A percentile compares a stretch with the other conserved stretches of the same genome.
Conservation (phyloP, 2,329 filamentous ascomycete species). For the Magnaporthales sp. region DNA sequence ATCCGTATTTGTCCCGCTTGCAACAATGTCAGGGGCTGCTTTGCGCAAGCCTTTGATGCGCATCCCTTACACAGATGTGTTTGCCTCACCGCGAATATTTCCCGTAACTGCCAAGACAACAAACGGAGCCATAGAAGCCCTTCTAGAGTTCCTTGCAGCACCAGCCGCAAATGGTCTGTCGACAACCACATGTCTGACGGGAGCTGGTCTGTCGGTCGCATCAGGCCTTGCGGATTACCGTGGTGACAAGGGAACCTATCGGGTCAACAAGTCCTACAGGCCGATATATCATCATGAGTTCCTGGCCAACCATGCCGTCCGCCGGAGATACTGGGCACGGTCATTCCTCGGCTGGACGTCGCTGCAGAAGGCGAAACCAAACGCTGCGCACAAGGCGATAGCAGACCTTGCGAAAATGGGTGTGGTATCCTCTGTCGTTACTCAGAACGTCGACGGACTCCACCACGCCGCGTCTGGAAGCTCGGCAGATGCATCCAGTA, state of each 20-base stretch:
- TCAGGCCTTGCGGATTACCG: conserved; percentile 91
- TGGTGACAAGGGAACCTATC: conserved; percentile 83
- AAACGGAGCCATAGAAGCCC: conserved; percentile 65
- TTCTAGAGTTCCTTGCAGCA: conserved; percentile 66
- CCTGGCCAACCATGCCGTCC: conserved; percentile 65
- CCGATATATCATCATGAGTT: conserved; percentile 96
- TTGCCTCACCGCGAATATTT: conserved; percentile 66
- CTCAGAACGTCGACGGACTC: conserved; percentile 96
- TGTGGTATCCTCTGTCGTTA: conserved; percentile 68
- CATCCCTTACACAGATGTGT: conserved; percentile 81
- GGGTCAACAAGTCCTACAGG: conserved; percentile 79
- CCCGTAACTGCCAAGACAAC: conserved; percentile 63
- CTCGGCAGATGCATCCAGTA: neutral
- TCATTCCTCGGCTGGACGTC: conserved; percentile 91
- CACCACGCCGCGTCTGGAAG: conserved; percentile 40
- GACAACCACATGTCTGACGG: conserved; percentile 51
- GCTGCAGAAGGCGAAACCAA: conserved; percentile 69
- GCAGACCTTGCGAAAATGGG: conserved; percentile 63
- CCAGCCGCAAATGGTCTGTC: conserved; percentile 39
- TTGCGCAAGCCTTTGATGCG: conserved; percentile 71
- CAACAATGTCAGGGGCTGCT: conserved; percentile 10
- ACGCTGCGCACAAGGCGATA: conserved; percentile 71
- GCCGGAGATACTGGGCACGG: conserved; percentile 92
- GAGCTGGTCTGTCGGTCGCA: conserved; percentile 87
- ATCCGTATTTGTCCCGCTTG: neutral